Conservation (phyloP, 441 rosid species). For the Erodium moschatum region DNA sequence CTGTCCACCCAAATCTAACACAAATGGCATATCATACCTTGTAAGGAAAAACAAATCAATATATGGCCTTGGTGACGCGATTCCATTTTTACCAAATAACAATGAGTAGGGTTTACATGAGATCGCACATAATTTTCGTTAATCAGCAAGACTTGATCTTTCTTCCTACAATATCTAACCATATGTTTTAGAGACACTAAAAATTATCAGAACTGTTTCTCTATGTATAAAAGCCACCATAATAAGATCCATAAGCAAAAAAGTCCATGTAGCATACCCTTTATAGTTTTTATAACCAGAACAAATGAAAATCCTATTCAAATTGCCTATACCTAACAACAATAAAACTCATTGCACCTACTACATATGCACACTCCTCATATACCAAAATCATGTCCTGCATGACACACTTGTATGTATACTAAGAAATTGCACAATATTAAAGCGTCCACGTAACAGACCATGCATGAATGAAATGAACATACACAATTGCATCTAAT, state of each 20-base stretch:
- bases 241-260: neutral
- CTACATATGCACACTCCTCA: neutral
- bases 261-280: slow-evolving; percentile 1
- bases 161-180: neutral
- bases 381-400: neutral
- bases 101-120: neutral
- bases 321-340: neutral
- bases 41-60: neutral
- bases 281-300: neutral
- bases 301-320: neutral
- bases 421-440: neutral
- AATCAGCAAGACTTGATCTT: neutral
- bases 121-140: neutral
- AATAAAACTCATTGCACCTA: neutral
- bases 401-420: neutral
- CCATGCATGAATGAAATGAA: neutral
- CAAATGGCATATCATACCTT: neutral
- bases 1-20: neutral
- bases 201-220: neutral
- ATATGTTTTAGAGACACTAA: neutral
- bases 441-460: neutral
- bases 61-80: neutral
- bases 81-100: neutral
- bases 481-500: neutral
- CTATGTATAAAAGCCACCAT: neutral